Base-by-base conservation (phyloP, 306 rosid species). In the Spatholobus suberectus region DNA sequence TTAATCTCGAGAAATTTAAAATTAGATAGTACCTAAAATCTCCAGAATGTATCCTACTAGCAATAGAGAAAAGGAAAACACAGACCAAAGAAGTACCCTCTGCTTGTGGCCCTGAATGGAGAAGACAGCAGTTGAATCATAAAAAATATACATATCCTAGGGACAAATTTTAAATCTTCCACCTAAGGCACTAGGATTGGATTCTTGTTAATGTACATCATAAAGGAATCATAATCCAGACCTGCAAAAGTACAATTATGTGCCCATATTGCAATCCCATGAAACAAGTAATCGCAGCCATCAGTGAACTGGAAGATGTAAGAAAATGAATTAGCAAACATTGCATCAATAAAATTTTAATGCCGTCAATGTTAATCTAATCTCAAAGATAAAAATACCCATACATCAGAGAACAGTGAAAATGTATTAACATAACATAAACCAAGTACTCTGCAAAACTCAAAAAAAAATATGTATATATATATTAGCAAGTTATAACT, bases 271-370 rank as follows among this genome's bases (percentile, higher is more conserved):
- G 92, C 91, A 91, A 80, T 69, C 96, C 93, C 84, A 88, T 15
- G 47, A 89, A 90, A 83, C 97, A 93, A 27, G 96, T 93, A 83
- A 91, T 68, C 21, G 94, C 86, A 76, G 93, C 96, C 97, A 93
- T 91, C 85, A 93, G 77, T 77, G 96, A 93, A 84, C 96, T 93
- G 88, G 47, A 86, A 89, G n/a, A 70, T 80, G 72, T 52, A 43
- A 79, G 69, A 74, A 81, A 78, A 81, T 43, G 49, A 84, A 81
- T 84, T 37, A 83, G 83, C 76, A 80, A 70, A 43, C 58, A 79
- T 75, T 14, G 44, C 55, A 85, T 68, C 14, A n/a, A 70, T 14
- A 20, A 35, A 49, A 43, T 58, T 40, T 66, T 49, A 61, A 79
- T 27, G 20, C 43, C 41, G 67, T 84, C 55, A 66, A 78, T 17